phyloP scores from a whole-genome alignment of 352 stramenopile species.

The Peronosclerospora sorghi region DNA sequence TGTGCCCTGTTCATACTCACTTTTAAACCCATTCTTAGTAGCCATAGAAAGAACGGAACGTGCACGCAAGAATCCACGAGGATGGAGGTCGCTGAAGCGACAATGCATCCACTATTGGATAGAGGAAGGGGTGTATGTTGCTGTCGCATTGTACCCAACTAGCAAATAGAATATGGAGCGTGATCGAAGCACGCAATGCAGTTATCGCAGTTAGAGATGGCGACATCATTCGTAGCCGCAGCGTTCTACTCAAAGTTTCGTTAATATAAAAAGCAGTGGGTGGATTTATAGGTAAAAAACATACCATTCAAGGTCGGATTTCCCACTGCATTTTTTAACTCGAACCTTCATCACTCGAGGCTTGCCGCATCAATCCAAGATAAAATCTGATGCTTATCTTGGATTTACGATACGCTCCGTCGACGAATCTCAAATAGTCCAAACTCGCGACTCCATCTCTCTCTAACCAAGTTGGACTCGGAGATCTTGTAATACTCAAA shows the following conservation, averaged over 20 bases:
- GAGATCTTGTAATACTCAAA: slow-evolving; percentile 81
- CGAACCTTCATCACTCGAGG: no score
- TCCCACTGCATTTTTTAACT: no score
- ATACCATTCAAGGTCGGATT: no score
- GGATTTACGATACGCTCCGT: background rate
- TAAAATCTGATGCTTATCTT: background rate
- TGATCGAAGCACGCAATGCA: no score
- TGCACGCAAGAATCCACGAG: slow-evolving; percentile 17
- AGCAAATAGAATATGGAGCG: no score
- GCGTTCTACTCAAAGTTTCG: no score
- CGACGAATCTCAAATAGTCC: slow-evolving; percentile 64
- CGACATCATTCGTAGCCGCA: no score
- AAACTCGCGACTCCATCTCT: slow-evolving; percentile 70
- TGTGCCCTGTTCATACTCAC: no score
- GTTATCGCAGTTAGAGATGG: no score
- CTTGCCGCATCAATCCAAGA: background rate
- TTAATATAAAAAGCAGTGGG: no score
- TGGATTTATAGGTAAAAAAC: no score
- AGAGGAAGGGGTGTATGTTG: slow-evolving; percentile 8
- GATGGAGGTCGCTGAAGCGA: slow-evolving; percentile 11
- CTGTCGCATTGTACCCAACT: slow-evolving; percentile 16
- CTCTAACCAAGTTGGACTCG: slow-evolving; percentile 37
- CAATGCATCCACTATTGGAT: background rate
- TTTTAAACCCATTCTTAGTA: no score
- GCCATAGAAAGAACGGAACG: slow-evolving; percentile 7